Evolutionary conservation across 192 early-diverging fungal species (phyloP), one percentile per base, ranked within the genome.

Genomic region (Gonapodya sp.): DNA sequence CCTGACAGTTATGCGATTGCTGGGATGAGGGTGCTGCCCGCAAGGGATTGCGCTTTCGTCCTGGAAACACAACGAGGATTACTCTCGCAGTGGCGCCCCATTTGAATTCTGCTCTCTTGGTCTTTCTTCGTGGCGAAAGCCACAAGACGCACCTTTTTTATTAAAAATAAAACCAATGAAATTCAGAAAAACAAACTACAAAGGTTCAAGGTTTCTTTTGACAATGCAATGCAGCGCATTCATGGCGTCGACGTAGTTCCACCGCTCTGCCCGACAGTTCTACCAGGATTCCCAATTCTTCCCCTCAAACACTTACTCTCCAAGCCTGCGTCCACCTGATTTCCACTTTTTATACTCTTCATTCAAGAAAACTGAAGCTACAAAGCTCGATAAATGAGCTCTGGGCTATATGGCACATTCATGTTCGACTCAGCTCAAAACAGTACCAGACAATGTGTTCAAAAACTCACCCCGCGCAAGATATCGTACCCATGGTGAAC

Each of bases 301-400:
- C 64, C 64, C 64, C 16, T 72, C 64, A 16, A 72, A 16, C 64
- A 18, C 16, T 18, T 16, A 16, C 64, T 16, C 16, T 32, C 8
- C 75, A 77, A 77, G 75, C 8, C 8, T 18, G 30, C 34, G 2
- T 18, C 31, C 75, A 77, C 75, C 75, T 8, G 2, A 31, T 34
- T 77, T 77, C 30, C 34, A 77, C 75, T 31, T 77, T 33, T 33
- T 18, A 77, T 77, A 77, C 75, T 32, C 75, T 77, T 77, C 75
- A 77, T 77, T 34, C 75, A 77, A 34, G 34, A 77, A 77, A 2
- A 77, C 34, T 18, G 8, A 2, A 31, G 30, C 31, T 8, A 77
- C 31, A 77, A 77, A 77, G 75, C 30, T 32, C 18, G 75, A 18
- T 8, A 77, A 34, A 77, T 77, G 75, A 77, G 75, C 75, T 18